Conservation (phyloP, 176 grass and related monocot genomes). For the Oryza australiensis region DNA sequence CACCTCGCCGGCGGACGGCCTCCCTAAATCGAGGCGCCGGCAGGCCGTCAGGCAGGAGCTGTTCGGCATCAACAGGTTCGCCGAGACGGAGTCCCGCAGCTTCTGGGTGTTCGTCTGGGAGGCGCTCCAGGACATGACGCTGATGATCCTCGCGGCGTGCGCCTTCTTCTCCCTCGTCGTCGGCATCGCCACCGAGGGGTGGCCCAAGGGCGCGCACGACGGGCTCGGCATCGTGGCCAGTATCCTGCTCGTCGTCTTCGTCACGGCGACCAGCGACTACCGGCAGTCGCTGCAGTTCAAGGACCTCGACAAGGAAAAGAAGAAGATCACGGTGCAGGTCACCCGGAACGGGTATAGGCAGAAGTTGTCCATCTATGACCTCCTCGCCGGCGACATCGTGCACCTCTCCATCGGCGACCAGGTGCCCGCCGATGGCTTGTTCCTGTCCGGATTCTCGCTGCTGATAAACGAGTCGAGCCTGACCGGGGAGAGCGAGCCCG, state of each 20-base stretch:
- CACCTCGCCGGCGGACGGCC: constrained; percentile 67
- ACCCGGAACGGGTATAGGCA: constrained; percentile 72
- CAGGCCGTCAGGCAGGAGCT: constrained; percentile 41
- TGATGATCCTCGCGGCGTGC: constrained; percentile 76
- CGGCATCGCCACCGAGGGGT: constrained; percentile 82
- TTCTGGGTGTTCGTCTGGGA: constrained; percentile 96
- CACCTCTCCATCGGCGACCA: constrained; percentile 92
- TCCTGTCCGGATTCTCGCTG: constrained; percentile 77
- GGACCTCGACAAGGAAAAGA: constrained; percentile 97
- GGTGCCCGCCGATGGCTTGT: constrained; percentile 85
- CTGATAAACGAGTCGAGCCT: constrained; percentile 94
- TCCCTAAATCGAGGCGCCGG: constrained; percentile 35
- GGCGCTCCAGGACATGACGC: constrained; percentile 94
- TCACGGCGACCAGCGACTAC: constrained; percentile 90
- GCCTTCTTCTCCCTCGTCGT: constrained; percentile 76
- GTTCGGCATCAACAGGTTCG: constrained; percentile 80
- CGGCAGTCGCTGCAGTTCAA: constrained; percentile 93
- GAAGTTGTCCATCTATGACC: constrained; percentile 84
- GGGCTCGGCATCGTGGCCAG: constrained; percentile 91
- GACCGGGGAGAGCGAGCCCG: constrained; percentile 91
- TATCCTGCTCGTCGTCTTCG: constrained; percentile 85
- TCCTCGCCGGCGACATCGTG: constrained; percentile 82
- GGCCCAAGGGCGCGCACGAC: constrained; percentile 93
- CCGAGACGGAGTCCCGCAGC: constrained; percentile 63
- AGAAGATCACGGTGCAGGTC: constrained; percentile 90